Conservation (phyloP, 2,329 filamentous ascomycete genomes). For the Alternaria alternata region DNA sequence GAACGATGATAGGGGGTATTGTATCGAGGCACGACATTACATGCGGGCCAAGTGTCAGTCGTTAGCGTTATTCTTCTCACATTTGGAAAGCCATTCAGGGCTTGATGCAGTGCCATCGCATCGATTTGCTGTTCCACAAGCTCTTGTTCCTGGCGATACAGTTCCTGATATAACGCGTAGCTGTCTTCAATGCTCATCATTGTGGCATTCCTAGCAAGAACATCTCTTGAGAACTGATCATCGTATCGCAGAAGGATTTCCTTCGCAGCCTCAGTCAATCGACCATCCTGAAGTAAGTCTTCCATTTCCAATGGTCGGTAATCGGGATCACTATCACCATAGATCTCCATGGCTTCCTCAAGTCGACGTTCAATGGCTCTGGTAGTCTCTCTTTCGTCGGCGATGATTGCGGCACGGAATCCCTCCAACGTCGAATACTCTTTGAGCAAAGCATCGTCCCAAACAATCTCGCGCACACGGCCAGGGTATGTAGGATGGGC, state of each 20-base stretch:
- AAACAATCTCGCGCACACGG: conserved; percentile 52
- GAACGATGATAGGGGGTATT: conserved; percentile 55
- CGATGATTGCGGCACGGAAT: conserved; percentile 18
- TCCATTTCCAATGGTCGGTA: conserved; percentile 17
- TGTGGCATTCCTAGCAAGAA: conserved; percentile 24
- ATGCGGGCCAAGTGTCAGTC: conserved; percentile 50
- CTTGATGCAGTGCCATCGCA: conserved; percentile 44
- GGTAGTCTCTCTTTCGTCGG: conserved; percentile 27
- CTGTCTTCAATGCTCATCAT: conserved; percentile 35
- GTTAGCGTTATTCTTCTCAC: conserved; percentile 53
- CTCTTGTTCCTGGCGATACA: conserved; percentile 46
- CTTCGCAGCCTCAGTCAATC: conserved; percentile 28
- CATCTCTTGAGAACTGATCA: conserved; percentile 21
- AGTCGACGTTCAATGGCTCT: conserved; percentile 19
- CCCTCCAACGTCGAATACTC: conserved; percentile 23
- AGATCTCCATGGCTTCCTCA: conserved; percentile 12
- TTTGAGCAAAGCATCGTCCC: conserved; percentile 48
- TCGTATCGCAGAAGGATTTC: conserved; percentile 22
- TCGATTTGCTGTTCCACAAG: conserved; percentile 42
- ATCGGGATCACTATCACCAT: conserved; percentile 13
- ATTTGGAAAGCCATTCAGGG: conserved; percentile 46
- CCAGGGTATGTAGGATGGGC: conserved; percentile 46
- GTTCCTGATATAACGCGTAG: conserved; percentile 39
- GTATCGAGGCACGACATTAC: conserved; percentile 49
- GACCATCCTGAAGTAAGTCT: conserved; percentile 20